A percentile compares a stretch with the other conserved stretches of the same genome.
phyloP scores from a whole-genome alignment of 352 stramenopile genomes.

The Plasmopara halstedii region DNA sequence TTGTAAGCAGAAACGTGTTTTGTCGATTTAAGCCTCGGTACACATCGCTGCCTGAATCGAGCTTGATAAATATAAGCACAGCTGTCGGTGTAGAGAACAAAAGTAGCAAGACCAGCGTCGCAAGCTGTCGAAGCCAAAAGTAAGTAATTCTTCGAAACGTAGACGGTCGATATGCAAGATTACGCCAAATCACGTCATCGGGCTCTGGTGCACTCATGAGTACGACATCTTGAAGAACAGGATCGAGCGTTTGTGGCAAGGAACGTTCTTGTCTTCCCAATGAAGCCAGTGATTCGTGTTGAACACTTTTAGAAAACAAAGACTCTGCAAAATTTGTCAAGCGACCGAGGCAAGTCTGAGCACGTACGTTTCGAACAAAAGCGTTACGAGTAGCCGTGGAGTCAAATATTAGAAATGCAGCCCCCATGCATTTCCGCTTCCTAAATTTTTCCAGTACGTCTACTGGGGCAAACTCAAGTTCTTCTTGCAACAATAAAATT shows the following conservation, averaged over 20 bases:
- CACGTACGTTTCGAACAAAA: slow-evolving; percentile 45
- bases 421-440: slow-evolving; percentile 47
- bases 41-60: slow-evolving; percentile 56
- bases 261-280: slow-evolving; percentile 10
- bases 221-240: slow-evolving; percentile 39
- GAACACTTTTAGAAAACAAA: slow-evolving; percentile 16
- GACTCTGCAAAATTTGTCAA: slow-evolving; percentile 31
- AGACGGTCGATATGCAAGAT: slow-evolving; percentile 51
- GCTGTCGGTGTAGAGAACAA: slow-evolving; percentile 72
- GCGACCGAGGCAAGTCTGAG: slow-evolving; percentile 32
- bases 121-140: slow-evolving; percentile 40
- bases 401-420: slow-evolving; percentile 71
- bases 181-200: slow-evolving; percentile 73
- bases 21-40: slow-evolving; percentile 38
- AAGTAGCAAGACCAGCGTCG: slow-evolving; percentile 47
- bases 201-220: slow-evolving; percentile 64
- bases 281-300: slow-evolving; percentile 9
- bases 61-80: slow-evolving; percentile 77
- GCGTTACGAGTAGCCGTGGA: slow-evolving; percentile 46
- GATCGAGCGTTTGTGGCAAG: slow-evolving; percentile 21
- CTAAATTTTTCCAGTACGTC: slow-evolving; percentile 54
- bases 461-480: slow-evolving; percentile 69
- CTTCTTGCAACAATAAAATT: slow-evolving; percentile 37
- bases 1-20: slow-evolving; percentile 46
- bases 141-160: slow-evolving; percentile 28